Conservation (phyloP, 2,329 filamentous ascomycete genomes). For the Neonectria sp. region DNA sequence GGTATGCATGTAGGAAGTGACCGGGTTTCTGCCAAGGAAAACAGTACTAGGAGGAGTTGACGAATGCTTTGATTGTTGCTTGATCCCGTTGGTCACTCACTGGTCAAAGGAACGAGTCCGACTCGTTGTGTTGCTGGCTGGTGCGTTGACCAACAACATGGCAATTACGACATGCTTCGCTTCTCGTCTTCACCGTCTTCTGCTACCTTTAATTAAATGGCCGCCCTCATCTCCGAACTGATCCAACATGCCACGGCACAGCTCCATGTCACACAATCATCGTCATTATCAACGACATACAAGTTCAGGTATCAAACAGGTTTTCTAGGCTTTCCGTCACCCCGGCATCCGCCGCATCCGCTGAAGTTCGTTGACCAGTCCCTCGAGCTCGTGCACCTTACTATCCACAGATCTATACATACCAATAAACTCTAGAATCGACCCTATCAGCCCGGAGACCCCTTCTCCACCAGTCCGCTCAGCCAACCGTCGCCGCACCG, state of each 20-base stretch:
- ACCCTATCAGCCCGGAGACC: constrained; percentile 63
- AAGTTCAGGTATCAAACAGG: constrained; percentile 15
- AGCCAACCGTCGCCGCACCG: constrained; percentile 61
- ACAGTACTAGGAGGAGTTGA: not conserved
- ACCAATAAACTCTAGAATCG: constrained; percentile 69
- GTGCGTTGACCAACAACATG: not conserved
- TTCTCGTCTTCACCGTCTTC: constrained; percentile 12
- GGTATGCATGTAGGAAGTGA: constrained; percentile 27
- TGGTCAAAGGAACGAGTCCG: not conserved
- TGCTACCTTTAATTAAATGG: not conserved
- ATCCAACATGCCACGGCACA: not conserved
- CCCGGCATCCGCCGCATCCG: constrained; percentile 37
- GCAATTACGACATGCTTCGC: not conserved
- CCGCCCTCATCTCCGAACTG: not conserved
- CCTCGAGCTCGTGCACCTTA: constrained; percentile 57
- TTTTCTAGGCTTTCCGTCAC: constrained; percentile 12
- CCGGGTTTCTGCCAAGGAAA: not conserved
- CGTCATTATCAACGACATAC: constrained; percentile 22
- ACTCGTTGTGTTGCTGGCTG: not conserved
- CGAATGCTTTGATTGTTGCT: not conserved
- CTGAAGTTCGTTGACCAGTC: constrained; percentile 56
- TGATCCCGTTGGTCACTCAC: not conserved
- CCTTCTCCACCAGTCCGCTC: constrained; percentile 60
- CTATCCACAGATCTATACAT: constrained; percentile 67
- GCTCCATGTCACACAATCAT: not conserved